Evolutionary conservation across 2,329 filamentous ascomycete genomes (phyloP), one percentile per base, ranked within the genome.

Genomic region (Colletotrichum sp.): DNA sequence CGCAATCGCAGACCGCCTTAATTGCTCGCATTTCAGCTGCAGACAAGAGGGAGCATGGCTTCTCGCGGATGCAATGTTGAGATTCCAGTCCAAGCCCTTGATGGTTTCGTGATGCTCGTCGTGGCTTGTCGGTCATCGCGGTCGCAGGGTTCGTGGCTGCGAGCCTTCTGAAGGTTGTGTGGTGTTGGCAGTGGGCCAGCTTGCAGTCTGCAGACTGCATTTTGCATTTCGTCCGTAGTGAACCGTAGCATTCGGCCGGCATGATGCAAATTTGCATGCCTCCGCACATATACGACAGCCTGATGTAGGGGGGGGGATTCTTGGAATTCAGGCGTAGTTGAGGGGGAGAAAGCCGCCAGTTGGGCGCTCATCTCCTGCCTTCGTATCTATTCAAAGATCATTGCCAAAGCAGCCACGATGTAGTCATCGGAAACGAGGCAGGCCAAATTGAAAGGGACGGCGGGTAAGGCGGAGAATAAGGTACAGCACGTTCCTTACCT

Each of bases 181-280:
- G n/a, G 73, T 68, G 59, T 59, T 63, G 22, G 30, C 19, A 39
- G 70, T 76, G 74, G 74, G 74, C 74, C 74, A 19, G 11, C 70
- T 44, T 44, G 39, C 39, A 44, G 44, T 48, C n/a, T 48, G 44
- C 44, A 48, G 44, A 48, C 44, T 48, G 44, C 44, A 48, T 48
- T 22, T 7, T 76, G 74, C 74, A 76, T 76, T 76, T 76, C 74
- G 74, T 74, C 74, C 74, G 74, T 76, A 69, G 64, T 36, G 32
- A 60, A 27, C 44, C 19, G 70, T 74, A 64, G 64, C 59, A 73
- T 64, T 44, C 48, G 57, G 34, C 64, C 64, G 65, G 59, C 70
- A 64, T 65, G 39, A 36, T 34, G 64, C 57, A 52, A 65, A 68
- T 59, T 72, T 72, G 27, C 15, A 36, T 61, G 25, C 68, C 44